Conservation (phyloP, 805 yeast species). For the Vanderwaltozyma tropicalis region DNA sequence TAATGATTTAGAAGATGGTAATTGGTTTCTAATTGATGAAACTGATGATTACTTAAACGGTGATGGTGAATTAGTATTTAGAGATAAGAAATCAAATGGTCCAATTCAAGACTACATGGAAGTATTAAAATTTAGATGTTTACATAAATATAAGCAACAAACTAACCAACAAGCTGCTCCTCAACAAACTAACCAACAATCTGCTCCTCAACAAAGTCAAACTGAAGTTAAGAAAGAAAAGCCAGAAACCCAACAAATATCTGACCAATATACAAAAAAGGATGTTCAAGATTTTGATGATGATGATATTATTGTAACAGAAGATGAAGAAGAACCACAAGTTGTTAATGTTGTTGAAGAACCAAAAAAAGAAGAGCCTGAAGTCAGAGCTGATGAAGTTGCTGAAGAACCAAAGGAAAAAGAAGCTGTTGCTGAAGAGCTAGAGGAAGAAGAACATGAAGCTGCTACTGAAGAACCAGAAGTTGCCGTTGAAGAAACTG, state of each 20-base stretch:
- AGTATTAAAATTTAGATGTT: slow-evolving; percentile 30
- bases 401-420: slow-evolving; percentile 4
- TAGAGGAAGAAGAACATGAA: slow-evolving; percentile 1
- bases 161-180: slow-evolving; percentile 2
- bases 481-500: slow-evolving; percentile 1
- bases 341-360: slow-evolving; percentile 7
- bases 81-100: slow-evolving; percentile 46
- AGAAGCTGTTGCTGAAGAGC: slow-evolving; percentile 2
- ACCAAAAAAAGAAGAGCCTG: slow-evolving; percentile 5
- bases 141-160: slow-evolving; percentile 10
- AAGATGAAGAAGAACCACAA: slow-evolving; percentile 3
- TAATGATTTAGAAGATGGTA: slow-evolving; percentile 78
- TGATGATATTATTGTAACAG: slow-evolving; percentile 5
- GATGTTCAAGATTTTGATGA: slow-evolving; percentile 4
- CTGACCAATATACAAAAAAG: slow-evolving; percentile 1
- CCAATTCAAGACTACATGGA: slow-evolving; percentile 36
- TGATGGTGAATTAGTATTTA: slow-evolving; percentile 63
- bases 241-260: too few species aligned
- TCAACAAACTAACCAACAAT: not conserved
- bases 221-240: slow-evolving; percentile 1
- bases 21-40: slow-evolving; percentile 58
- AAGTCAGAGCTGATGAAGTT: slow-evolving; percentile 3
- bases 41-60: slow-evolving; percentile 59
- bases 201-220: slow-evolving; percentile 2
- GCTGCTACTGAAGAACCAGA: not conserved